A percentile compares a stretch with the other conserved stretches of the same genome.
Conservation (phyloP, 139 green algal genomes). For the Prasinococcaceae sp. region DNA sequence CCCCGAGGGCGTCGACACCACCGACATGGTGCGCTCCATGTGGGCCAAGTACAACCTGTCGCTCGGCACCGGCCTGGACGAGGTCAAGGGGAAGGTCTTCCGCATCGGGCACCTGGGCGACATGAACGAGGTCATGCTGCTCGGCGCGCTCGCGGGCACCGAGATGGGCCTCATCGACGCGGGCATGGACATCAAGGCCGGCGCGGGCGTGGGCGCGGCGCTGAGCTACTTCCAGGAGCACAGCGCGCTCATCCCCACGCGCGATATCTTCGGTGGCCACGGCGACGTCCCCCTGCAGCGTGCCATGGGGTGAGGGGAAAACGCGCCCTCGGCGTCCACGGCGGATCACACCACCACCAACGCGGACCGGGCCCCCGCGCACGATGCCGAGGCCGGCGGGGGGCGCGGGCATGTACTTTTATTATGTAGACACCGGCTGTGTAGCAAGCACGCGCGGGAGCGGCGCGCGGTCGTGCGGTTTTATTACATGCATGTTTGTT, state of each 20-base stretch:
- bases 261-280: too few species aligned
- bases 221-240: slow-evolving; percentile 14
- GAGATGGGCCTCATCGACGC: slow-evolving; percentile 88
- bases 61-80: slow-evolving; percentile 78
- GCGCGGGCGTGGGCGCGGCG: slow-evolving; percentile 42
- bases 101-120: slow-evolving; percentile 93
- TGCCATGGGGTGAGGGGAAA: too few species aligned
- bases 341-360: too few species aligned
- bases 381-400: too few species aligned
- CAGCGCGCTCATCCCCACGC: slow-evolving; percentile 20
- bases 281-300: too few species aligned
- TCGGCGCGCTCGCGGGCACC: slow-evolving; percentile 55
- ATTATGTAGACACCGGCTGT: too few species aligned
- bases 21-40: slow-evolving; percentile 69
- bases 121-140: slow-evolving; percentile 93
- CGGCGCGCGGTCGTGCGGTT: too few species aligned
- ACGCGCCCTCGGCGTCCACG: too few species aligned
- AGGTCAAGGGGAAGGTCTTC: slow-evolving; percentile 91
- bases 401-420: too few species aligned
- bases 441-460: too few species aligned
- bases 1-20: slow-evolving; percentile 67
- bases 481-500: too few species aligned
- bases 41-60: slow-evolving; percentile 94
- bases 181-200: slow-evolving; percentile 51
- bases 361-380: too few species aligned